phyloP scores from a whole-genome alignment of 768 basidiomycete genomes.

The Daedalea quercina region DNA sequence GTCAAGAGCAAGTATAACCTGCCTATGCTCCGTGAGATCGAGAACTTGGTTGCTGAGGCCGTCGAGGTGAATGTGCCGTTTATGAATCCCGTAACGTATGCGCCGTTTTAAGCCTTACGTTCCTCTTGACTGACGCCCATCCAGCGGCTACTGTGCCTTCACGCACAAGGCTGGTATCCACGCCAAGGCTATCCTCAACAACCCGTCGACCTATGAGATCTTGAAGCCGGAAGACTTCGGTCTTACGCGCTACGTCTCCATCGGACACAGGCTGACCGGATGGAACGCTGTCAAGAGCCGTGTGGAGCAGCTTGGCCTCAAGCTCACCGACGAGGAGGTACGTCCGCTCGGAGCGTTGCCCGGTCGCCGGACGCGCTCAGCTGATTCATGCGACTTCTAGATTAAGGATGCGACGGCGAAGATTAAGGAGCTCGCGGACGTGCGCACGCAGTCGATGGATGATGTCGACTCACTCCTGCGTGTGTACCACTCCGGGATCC shows the following conservation, averaged over 20 bases:
- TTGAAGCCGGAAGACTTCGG: constrained; percentile 99
- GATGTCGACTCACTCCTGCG: constrained; percentile 97
- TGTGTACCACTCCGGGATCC: constrained; percentile 91
- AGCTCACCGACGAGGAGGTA: constrained; percentile 85
- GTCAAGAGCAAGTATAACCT: constrained; percentile 99
- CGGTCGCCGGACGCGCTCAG: neutral
- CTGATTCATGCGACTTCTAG: constrained; percentile 27
- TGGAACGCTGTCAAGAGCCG: constrained; percentile 99
- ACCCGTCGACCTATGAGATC: constrained; percentile 98
- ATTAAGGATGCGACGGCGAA: constrained; percentile 98
- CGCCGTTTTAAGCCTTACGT: constrained; percentile 5
- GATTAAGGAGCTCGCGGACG: constrained; percentile 99
- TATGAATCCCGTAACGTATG: constrained; percentile 89
- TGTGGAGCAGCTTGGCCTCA: constrained; percentile 92
- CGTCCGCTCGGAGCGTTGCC: constrained; percentile 11
- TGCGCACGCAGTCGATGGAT: constrained; percentile 98
- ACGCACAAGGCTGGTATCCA: constrained; percentile 99
- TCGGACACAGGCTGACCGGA: constrained; percentile 93
- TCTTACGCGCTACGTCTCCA: constrained; percentile 94
- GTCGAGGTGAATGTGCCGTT: constrained; percentile 98
- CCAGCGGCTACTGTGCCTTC: constrained; percentile 96
- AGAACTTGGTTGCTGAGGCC: constrained; percentile 97
- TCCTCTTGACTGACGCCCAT: neutral
- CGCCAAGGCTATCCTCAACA: constrained; percentile 99
- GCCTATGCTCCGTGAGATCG: constrained; percentile 93